phyloP scores from a whole-genome alignment of 2,329 filamentous ascomycete species.

The Trichophyton equinum region DNA sequence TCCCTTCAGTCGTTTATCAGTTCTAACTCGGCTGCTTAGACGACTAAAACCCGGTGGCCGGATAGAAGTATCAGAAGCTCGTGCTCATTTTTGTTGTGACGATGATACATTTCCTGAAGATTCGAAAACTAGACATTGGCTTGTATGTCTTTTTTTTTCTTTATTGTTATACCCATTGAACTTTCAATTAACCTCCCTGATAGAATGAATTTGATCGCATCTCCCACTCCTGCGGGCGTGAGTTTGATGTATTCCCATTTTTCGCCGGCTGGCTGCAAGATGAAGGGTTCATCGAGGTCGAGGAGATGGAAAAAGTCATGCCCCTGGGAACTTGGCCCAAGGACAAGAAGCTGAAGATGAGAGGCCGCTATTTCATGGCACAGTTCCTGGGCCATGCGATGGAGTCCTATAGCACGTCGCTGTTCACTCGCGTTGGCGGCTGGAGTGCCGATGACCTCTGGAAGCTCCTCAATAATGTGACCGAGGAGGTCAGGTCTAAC shows the following conservation, averaged over 20 bases:
- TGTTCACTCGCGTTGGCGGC: slow-evolving; percentile 19
- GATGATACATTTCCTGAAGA: slow-evolving; percentile 10
- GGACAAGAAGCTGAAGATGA: slow-evolving; percentile 12
- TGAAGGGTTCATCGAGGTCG: slow-evolving; percentile 11
- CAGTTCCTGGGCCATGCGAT: slow-evolving; percentile 18
- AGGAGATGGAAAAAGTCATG: slow-evolving; percentile 9
- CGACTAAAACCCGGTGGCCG: slow-evolving; percentile 16
- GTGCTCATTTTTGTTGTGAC: slow-evolving; percentile 12
- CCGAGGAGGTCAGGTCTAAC: slow-evolving; percentile 18
- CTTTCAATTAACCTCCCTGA: too few relatives aligned
- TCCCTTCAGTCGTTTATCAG: slow-evolving; percentile 4
- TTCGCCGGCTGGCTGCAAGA: slow-evolving; percentile 6
- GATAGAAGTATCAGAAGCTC: slow-evolving; percentile 19
- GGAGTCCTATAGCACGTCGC: slow-evolving; percentile 19
- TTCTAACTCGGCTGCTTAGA: slow-evolving; percentile 15
- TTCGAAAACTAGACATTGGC: slow-evolving; percentile 8
- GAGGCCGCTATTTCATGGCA: slow-evolving; percentile 17
- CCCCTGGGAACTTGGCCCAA: slow-evolving; percentile 15
- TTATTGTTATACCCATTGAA: too few relatives aligned
- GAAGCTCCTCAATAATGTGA: slow-evolving; percentile 15
- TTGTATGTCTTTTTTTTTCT: slow-evolving; percentile 3
- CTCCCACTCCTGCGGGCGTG: slow-evolving; percentile 5
- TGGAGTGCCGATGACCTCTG: slow-evolving; percentile 17
- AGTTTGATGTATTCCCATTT: slow-evolving; percentile 11
- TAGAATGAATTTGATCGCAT: slow-evolving; percentile 10